Percentiles rank a stretch among this genome's conserved stretches.
Evolutionary conservation across 73 alveolate genomes (phyloP).

Genomic region (Symbiodinium pilosum): DNA sequence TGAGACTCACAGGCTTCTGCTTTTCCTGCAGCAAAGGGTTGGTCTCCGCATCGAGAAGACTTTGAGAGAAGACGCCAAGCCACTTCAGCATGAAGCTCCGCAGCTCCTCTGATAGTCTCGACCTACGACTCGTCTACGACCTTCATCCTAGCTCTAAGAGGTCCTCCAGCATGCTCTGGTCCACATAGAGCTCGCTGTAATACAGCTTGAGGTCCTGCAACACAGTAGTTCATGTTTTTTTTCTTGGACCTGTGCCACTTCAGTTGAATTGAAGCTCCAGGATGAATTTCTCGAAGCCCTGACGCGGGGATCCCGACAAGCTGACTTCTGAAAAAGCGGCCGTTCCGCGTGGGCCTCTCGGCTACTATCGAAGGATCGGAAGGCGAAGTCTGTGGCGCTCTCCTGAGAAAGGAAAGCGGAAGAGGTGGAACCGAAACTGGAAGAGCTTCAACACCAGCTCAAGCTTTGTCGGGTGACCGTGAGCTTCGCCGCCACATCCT

Average conservation of each 20-base stretch:
- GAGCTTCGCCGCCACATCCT: conserved; percentile 64
- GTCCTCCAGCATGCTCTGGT: conserved; percentile 31
- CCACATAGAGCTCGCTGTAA: conserved; percentile 70
- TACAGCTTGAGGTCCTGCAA: conserved; percentile 55
- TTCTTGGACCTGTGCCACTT: no score
- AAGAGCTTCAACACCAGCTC: neutral
- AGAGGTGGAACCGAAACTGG: neutral
- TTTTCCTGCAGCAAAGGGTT: conserved; percentile 47
- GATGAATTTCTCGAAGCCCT: conserved; percentile 79
- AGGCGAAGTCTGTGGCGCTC: conserved; percentile 87
- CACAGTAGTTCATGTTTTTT: neutral
- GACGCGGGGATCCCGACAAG: neutral
- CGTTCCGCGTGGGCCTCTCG: conserved; percentile 21
- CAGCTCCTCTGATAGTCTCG: conserved; percentile 36
- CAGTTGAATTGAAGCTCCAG: no score
- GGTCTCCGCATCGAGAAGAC: conserved; percentile 57
- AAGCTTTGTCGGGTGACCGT: no score
- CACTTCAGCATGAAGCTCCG: conserved; percentile 72
- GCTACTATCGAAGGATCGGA: conserved; percentile 65
- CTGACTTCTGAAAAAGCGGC: no score
- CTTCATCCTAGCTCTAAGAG: no score
- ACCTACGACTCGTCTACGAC: no score
- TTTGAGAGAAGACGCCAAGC: conserved; percentile 50
- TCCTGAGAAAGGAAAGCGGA: neutral
- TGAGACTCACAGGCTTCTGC: neutral